Evolutionary conservation across 495 filamentous ascomycete species (phyloP).

Genomic region (Chaetomidium leptoderma): DNA sequence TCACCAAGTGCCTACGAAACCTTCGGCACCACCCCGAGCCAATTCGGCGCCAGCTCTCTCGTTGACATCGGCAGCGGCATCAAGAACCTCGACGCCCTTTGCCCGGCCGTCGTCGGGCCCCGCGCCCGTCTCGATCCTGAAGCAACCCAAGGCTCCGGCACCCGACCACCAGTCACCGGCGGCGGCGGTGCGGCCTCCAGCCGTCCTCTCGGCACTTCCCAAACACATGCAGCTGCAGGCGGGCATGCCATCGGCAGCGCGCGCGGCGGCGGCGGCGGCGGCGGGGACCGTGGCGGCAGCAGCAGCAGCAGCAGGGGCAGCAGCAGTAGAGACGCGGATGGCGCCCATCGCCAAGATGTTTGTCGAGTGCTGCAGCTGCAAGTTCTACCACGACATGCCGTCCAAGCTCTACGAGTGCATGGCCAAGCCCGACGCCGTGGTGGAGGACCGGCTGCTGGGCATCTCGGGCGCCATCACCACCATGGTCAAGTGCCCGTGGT

Average conservation of each 20-base stretch:
- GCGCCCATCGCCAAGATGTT: conserved; percentile 65
- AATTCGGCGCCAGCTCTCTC: conserved; percentile 9
- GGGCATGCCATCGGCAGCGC: conserved; percentile 15
- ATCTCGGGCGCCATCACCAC: conserved; percentile 52
- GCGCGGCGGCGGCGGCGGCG: conserved; percentile 4
- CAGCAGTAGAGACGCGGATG: conserved; percentile 20
- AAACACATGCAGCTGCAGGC: conserved; percentile 34
- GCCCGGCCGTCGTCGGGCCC: conserved; percentile 4
- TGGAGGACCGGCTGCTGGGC: conserved; percentile 45
- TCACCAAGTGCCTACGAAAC: conserved; percentile 2
- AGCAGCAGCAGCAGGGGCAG: too few relatives aligned
- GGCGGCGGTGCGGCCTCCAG: too few relatives aligned
- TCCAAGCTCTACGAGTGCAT: conserved; percentile 70
- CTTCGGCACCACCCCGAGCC: conserved; percentile 12
- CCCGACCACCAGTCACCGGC: too few relatives aligned
- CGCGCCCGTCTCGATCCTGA: conserved; percentile 30
- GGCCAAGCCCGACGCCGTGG: conserved; percentile 57
- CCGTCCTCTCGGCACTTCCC: conserved; percentile 29
- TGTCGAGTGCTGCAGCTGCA: conserved; percentile 76
- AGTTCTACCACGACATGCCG: conserved; percentile 77
- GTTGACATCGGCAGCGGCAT: background rate
- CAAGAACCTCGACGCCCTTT: conserved; percentile 5
- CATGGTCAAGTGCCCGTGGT: conserved; percentile 71
- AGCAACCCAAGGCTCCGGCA: conserved; percentile 22
- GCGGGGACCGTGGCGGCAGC: too few relatives aligned